Evolutionary conservation across 495 filamentous ascomycete genomes (phyloP).

Genomic region (Lasiosphaeriaceae sp.): DNA sequence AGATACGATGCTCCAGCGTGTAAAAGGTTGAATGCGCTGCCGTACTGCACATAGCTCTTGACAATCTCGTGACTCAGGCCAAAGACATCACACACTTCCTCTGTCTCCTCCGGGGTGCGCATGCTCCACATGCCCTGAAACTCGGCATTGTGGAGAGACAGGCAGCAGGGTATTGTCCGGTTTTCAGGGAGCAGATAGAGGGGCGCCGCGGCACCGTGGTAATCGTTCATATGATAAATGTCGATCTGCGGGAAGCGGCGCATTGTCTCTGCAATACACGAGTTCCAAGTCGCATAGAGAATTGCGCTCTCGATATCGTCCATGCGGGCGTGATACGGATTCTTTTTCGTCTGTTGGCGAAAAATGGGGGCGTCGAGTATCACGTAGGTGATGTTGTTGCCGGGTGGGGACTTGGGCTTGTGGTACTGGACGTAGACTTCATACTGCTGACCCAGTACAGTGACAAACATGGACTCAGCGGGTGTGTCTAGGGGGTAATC

Average conservation of each 20-base stretch:
- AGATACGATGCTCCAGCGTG: slow-evolving; percentile 68
- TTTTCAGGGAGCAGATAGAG: slow-evolving; percentile 60
- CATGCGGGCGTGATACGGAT: slow-evolving; percentile 68
- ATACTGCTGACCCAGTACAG: slow-evolving; percentile 57
- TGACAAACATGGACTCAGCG: slow-evolving; percentile 61
- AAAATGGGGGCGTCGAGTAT: slow-evolving; percentile 67
- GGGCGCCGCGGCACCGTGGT: slow-evolving; percentile 67
- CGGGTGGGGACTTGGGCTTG: slow-evolving; percentile 32
- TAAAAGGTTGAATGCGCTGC: slow-evolving; percentile 64
- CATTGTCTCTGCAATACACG: slow-evolving; percentile 60
- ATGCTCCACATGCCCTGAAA: slow-evolving; percentile 63
- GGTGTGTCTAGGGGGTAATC: slow-evolving; percentile 56
- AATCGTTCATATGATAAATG: slow-evolving; percentile 75
- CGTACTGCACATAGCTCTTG: slow-evolving; percentile 57
- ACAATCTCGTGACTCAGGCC: slow-evolving; percentile 50
- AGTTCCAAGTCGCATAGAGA: slow-evolving; percentile 70
- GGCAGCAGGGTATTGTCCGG: slow-evolving; percentile 50
- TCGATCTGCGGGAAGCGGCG: slow-evolving; percentile 54
- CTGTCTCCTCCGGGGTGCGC: slow-evolving; percentile 37
- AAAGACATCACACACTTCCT: slow-evolving; percentile 65
- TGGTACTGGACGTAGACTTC: slow-evolving; percentile 63
- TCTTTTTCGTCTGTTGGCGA: slow-evolving; percentile 56
- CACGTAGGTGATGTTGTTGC: slow-evolving; percentile 62
- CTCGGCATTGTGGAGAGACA: slow-evolving; percentile 52
- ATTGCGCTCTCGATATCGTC: slow-evolving; percentile 67